Base-by-base conservation (phyloP, 352 stramenopile species). In the Phytophthora quininea region DNA sequence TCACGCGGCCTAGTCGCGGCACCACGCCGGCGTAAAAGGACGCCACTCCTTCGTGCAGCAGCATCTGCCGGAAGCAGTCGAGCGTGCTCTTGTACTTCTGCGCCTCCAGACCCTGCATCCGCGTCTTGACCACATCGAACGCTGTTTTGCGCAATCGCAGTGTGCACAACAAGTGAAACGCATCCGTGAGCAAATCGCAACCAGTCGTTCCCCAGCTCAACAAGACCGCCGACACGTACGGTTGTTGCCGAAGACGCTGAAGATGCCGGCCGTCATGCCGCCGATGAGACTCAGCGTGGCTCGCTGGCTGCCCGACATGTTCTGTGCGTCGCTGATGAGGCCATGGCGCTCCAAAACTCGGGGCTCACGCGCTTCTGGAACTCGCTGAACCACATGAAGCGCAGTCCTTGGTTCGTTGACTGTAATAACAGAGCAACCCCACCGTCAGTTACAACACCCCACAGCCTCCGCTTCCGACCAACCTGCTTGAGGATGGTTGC, bases 331-430 rank as follows among this genome's bases (percentile, higher is more conserved):
- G 30, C 56, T 71, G 80, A 91, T 81, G 27, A 92, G 58, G 19
- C 63, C 67, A 31, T 82, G 56, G 2, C 46, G 79, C 53, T 86
- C 73, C 8, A 93, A 56, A 89, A 78, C 43, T 82, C 82, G 2
- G 82, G 84, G 24, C 33, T 88, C 49, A 88, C 55, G 19, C 80
- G 77, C 30, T 79, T 79, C 73, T 98, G 98, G 77, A 98, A 99
- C 77, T 98, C 95, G 66, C 96, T 98, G 65, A 98, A 99, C 90
- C 91, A 99, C 91, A 98, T 98, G 65, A 99, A 99, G 4, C 96
- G 91, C 53, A 98, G 79, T 2, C 96, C 96, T 73, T 98, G 94
- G 82, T 99, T 99, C 59, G 88, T 97, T 11, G 93, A 96, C 80
- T 91, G 48, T 24, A 24, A 12, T 9, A 31, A 10, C 14, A 64